Conservation (phyloP, 2,329 filamentous ascomycete genomes). For the Fusarium setosum region DNA sequence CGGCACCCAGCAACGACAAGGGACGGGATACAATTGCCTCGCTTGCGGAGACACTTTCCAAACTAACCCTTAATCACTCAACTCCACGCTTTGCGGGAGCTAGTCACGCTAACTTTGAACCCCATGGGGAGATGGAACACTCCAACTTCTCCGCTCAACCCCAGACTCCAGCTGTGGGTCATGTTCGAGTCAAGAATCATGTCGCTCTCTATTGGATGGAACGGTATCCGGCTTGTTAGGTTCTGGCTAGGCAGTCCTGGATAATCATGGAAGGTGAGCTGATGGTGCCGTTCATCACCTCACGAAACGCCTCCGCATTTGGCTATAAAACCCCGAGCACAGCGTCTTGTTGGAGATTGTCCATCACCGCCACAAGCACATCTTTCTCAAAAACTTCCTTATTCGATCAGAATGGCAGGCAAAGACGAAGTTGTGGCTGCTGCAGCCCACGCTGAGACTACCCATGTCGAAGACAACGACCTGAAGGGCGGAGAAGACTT, state of each 20-base stretch:
- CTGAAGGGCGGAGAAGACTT: constrained; percentile 17
- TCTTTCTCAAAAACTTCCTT: neutral
- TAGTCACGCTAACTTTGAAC: neutral
- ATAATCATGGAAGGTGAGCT: neutral
- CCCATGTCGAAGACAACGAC: constrained; percentile 22
- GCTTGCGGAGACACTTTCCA: neutral
- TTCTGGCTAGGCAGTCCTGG: neutral
- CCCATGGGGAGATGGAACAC: constrained; percentile 1
- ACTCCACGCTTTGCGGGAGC: neutral
- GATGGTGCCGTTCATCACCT: constrained; percentile 1
- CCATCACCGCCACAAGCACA: neutral
- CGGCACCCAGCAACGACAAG: neutral
- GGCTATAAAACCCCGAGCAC: constrained; percentile 1
- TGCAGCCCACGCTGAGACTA: constrained; percentile 1
- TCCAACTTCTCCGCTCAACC: neutral
- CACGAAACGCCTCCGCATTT: neutral
- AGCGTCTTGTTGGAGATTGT: neutral
- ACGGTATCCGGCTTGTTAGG: neutral
- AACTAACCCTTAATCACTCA: neutral
- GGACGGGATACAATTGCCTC: neutral
- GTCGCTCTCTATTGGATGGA: neutral
- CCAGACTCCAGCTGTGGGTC: neutral
- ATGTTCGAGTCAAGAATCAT: neutral
- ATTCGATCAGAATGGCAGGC: constrained; percentile 11
- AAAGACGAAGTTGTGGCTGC: constrained; percentile 17